Evolutionary conservation across 192 early-diverging fungal genomes (phyloP).

Genomic region (Powellomyces hirtus): DNA sequence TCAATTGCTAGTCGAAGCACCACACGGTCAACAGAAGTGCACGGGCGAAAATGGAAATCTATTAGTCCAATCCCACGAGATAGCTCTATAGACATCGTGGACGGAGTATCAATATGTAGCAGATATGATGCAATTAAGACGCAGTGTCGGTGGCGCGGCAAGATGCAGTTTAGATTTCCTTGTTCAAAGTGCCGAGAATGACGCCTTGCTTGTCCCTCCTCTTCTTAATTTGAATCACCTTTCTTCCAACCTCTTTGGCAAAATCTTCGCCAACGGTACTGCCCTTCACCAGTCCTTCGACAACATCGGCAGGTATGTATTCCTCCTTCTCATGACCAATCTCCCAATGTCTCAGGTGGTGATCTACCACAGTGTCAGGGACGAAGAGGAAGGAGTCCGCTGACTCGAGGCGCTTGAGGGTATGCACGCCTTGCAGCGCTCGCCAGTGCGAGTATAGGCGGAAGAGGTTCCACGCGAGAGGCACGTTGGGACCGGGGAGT

Average conservation of each 20-base stretch:
- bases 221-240: constrained; percentile 3
- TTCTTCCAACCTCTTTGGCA: not conserved
- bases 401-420: constrained; percentile 5
- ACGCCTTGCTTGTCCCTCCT: not conserved
- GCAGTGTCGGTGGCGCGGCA: too few relatives aligned
- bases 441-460: constrained; percentile 30
- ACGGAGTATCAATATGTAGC: too few relatives aligned
- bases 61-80: too few relatives aligned
- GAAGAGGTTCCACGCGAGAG: constrained; percentile 33
- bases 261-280: not conserved
- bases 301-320: constrained; percentile 7
- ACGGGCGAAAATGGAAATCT: too few relatives aligned
- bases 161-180: not conserved
- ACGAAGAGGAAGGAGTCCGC: not conserved
- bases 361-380: not conserved
- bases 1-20: too few relatives aligned
- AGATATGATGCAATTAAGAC: too few relatives aligned
- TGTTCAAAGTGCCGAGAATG: not conserved
- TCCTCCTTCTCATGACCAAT: not conserved
- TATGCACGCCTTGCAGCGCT: constrained; percentile 26
- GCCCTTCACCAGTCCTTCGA: not conserved
- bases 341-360: constrained; percentile 3
- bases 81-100: too few relatives aligned
- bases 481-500: constrained; percentile 36
- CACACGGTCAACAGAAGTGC: too few relatives aligned